A percentile compares a stretch with the other conserved stretches of the same genome.
These are phyloP conservation scores for Wickerhamiella dianesei DNA, from an alignment of 805 yeast species.

Conservation along the genomic window DNA sequence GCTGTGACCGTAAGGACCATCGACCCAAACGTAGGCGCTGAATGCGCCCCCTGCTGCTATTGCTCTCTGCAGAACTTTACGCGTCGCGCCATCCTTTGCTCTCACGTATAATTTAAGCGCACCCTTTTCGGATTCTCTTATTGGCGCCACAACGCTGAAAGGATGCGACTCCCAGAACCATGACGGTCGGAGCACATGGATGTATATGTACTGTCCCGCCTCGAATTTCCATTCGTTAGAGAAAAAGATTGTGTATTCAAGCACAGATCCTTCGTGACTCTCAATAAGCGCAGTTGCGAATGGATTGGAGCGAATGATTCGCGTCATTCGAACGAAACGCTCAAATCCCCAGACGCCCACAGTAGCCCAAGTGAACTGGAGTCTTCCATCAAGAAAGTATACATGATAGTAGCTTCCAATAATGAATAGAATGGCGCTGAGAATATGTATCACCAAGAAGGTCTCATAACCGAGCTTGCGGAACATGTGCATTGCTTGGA, in stretches of 20 bases:
- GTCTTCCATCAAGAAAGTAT: constrained; percentile 30
- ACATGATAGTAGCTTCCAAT: constrained; percentile 49
- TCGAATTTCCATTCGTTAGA: constrained; percentile 34
- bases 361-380: constrained; percentile 37
- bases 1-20: constrained; percentile 57
- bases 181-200: constrained; percentile 33
- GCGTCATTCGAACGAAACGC: constrained; percentile 39
- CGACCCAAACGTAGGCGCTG: constrained; percentile 31
- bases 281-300: constrained; percentile 16
- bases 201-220: constrained; percentile 45
- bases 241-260: constrained; percentile 21
- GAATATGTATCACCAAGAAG: constrained; percentile 45
- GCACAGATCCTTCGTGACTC: constrained; percentile 15
- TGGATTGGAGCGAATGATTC: constrained; percentile 42
- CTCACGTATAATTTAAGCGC: constrained; percentile 5
- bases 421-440: constrained; percentile 40
- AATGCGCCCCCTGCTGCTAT: constrained; percentile 21
- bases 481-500: constrained; percentile 38
- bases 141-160: constrained; percentile 31
- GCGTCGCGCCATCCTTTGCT: constrained; percentile 40
- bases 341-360: constrained; percentile 60
- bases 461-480: constrained; percentile 46
- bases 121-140: constrained; percentile 2
- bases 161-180: constrained; percentile 62
- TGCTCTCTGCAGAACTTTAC: constrained; percentile 27